Base-by-base conservation (phyloP, 257 asterid genomes). In the Verbena officinalis region DNA sequence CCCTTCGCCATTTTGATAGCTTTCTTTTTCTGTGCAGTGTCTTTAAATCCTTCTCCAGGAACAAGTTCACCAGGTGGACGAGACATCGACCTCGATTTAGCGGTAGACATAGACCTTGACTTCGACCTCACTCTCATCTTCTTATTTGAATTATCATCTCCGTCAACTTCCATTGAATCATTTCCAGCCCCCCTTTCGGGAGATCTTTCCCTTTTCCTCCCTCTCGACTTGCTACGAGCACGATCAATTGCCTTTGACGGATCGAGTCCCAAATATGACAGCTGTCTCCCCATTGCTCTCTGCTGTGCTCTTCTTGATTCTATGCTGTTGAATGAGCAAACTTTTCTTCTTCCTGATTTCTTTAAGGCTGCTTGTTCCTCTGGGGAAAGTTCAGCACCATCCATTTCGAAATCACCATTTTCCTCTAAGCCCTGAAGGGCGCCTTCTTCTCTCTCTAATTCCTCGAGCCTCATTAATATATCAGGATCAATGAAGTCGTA, bases 271-370 rank as follows among this genome's bases (percentile, higher is more conserved):
- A 90, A 27, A 4, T 66, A 30, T 1, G 88, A 82, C 39, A 94
- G 48, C 70, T 90, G 95, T 58, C 99, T 84, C 39, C 96, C 97
- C 97, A 94, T 90, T 72, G 81, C 95, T 86, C 73, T 86, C 97
- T 1, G 95, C 95, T 1, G 95, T 86, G 78, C 96, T 84, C 86
- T 93, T 93, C 74, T 86, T 93, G 0, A 87, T 74, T 51, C 97
- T 83, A 58, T 94, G 99, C 73, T 84, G 82, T 36, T 77, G 95
- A 58, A 90, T 86, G n/a, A 90, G 87, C 55, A 86, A 45, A 16
- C 89, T 78, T 66, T 90, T 94, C 96, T 81, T 90, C 77, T 79
- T 90, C 77, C 95, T 83, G 70, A 88, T 86, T 62, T 71, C 79
- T 33, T 86, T 83, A 45, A 94, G 86, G 82, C 79, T 2, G 79